Evolutionary conservation across 1,139 yeast species (phyloP).

Genomic region (Magnusiomyces tetraspermus): DNA sequence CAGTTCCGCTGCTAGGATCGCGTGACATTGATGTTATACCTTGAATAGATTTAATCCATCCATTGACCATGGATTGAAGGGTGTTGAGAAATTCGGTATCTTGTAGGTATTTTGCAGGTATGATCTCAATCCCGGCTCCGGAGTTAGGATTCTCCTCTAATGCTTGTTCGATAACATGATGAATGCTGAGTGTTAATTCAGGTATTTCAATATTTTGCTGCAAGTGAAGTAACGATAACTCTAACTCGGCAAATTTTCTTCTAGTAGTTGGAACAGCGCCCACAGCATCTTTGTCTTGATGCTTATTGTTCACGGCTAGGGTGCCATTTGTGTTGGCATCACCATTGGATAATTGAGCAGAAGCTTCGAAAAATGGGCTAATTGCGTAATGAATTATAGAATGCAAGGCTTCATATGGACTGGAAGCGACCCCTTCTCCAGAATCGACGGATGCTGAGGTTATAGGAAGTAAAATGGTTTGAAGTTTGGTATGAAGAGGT

Average conservation of each 20-base stretch:
- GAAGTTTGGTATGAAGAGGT: slow-evolving; percentile 39
- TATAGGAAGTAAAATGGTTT: slow-evolving; percentile 25
- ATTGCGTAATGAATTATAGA: slow-evolving; percentile 48
- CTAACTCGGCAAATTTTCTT: slow-evolving; percentile 57
- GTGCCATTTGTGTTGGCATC: slow-evolving; percentile 9
- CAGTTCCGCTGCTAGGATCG: slow-evolving; percentile 48
- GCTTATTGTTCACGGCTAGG: slow-evolving; percentile 1
- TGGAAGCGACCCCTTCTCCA: slow-evolving; percentile 11
- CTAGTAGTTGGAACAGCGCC: slow-evolving; percentile 24
- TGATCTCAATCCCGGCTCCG: slow-evolving; percentile 22
- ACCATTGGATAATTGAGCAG: slow-evolving; percentile 22
- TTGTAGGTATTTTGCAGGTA: slow-evolving; percentile 33
- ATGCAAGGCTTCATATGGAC: slow-evolving; percentile 48
- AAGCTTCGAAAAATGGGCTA: slow-evolving; percentile 44
- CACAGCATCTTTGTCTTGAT: slow-evolving; percentile 16
- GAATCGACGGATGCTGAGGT: not conserved
- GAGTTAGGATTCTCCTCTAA: slow-evolving; percentile 27
- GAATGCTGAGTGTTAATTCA: slow-evolving; percentile 45
- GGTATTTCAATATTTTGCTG: slow-evolving; percentile 66
- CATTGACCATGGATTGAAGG: slow-evolving; percentile 56
- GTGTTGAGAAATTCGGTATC: slow-evolving; percentile 56
- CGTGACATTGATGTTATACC: slow-evolving; percentile 44
- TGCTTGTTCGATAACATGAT: slow-evolving; percentile 42
- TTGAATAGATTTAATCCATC: slow-evolving; percentile 64
- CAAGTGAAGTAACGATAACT: slow-evolving; percentile 57